Percentiles rank a stretch among this genome's conserved stretches.
phyloP scores from a whole-genome alignment of 164 flowering plant genomes.

The Warburgia ugandensis region DNA sequence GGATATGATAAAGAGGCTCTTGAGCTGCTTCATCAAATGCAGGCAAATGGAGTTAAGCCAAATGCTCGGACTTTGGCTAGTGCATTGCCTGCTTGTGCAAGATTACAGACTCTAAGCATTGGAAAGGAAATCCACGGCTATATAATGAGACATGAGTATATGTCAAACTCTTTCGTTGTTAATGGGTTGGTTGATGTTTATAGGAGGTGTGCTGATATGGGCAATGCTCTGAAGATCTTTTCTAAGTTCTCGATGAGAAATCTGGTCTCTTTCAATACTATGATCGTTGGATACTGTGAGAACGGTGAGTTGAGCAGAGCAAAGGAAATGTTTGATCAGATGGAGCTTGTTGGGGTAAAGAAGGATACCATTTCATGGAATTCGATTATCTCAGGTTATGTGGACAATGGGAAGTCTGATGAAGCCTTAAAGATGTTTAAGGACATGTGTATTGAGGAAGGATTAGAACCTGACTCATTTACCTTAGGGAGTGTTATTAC shows the following conservation, averaged over 20 bases:
- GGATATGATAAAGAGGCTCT: constrained; percentile 51
- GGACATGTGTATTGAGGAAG: constrained; percentile 33
- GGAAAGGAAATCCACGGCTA: constrained; percentile 67
- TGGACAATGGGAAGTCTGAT: constrained; percentile 33
- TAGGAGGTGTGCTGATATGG: constrained; percentile 56
- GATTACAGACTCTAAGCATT: constrained; percentile 29
- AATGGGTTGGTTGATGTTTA: constrained; percentile 68
- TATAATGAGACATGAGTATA: constrained; percentile 39
- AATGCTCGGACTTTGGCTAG: constrained; percentile 58
- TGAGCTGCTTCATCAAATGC: constrained; percentile 44
- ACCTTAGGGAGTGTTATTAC: constrained; percentile 56
- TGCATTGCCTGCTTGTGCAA: constrained; percentile 67
- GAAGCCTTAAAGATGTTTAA: constrained; percentile 47
- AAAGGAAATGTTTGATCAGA: constrained; percentile 42
- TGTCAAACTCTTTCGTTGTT: constrained; percentile 44
- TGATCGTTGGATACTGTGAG: constrained; percentile 67
- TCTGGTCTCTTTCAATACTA: constrained; percentile 55
- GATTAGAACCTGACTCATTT: constrained; percentile 40
- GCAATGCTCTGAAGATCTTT: constrained; percentile 42
- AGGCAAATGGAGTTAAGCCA: constrained; percentile 40
- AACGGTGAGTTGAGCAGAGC: constrained; percentile 45
- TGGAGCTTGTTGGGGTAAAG: constrained; percentile 36
- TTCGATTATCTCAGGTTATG: constrained; percentile 63
- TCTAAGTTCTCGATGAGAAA: constrained; percentile 36
- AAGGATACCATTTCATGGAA: constrained; percentile 64